Evolutionary conservation across 106 monocot species (phyloP).

Genomic region (Dendrobium officinale): DNA sequence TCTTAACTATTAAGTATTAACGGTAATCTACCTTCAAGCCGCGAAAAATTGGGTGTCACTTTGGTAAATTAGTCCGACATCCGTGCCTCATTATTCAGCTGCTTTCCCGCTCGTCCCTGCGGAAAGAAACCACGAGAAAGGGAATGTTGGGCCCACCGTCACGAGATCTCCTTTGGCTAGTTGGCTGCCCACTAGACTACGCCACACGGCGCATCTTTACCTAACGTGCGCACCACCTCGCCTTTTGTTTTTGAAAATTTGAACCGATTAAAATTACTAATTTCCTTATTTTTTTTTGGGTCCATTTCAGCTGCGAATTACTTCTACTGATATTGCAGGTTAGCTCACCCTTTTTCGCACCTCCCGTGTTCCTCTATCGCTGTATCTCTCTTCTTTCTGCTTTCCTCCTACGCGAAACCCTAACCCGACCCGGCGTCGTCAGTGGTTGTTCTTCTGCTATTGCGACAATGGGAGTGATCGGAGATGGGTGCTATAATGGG

Average conservation of each 20-base stretch:
- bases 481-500: neutral
- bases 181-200: neutral
- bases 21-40: no score
- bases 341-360: neutral
- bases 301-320: neutral
- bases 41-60: no score
- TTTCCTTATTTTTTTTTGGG: neutral
- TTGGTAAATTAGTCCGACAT: no score
- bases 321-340: neutral
- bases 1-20: no score
- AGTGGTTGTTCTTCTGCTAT: neutral
- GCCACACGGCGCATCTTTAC: neutral
- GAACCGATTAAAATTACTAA: neutral
- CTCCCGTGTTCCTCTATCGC: neutral
- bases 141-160: neutral
- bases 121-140: neutral
- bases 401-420: constrained; percentile 14
- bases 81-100: no score
- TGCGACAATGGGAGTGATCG: constrained; percentile 7
- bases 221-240: constrained; percentile 6
- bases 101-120: no score
- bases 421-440: constrained; percentile 11
- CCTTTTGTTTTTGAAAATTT: neutral
- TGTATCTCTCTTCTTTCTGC: neutral
- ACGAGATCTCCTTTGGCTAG: neutral